Evolutionary conservation across 2,329 filamentous ascomycete genomes (phyloP).

Genomic region (Alternaria incomplexa): DNA sequence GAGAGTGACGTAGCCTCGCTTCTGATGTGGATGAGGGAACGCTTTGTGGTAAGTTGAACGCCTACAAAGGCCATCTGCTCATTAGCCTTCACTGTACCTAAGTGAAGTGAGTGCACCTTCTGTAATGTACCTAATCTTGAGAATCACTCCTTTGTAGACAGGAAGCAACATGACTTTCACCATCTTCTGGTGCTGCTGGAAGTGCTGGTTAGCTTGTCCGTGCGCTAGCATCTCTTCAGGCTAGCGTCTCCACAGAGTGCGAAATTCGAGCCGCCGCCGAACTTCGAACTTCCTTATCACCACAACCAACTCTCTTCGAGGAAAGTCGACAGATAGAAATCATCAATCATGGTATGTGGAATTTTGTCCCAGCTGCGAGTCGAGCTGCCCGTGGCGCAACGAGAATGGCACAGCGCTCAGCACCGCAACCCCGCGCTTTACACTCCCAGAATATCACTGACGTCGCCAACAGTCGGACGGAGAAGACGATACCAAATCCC

Average conservation of each 20-base stretch:
- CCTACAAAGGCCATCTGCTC: neutral
- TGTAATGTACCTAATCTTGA: neutral
- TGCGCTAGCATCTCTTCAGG: constrained; percentile 5
- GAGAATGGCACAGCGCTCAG: neutral
- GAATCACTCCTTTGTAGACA: neutral
- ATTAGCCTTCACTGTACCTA: neutral
- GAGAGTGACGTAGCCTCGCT: neutral
- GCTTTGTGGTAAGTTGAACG: neutral
- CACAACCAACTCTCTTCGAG: constrained; percentile 51
- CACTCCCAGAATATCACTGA: constrained; percentile 18
- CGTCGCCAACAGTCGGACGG: constrained; percentile 82
- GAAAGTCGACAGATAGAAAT: constrained; percentile 51
- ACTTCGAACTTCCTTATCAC: constrained; percentile 26
- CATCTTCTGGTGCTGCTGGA: neutral
- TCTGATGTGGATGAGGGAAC: neutral
- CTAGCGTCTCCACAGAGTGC: constrained; percentile 13
- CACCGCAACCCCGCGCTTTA: constrained; percentile 5
- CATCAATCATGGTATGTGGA: constrained; percentile 50
- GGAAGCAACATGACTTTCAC: neutral
- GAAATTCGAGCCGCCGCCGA: constrained; percentile 23
- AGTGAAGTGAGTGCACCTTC: neutral
- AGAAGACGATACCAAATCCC: constrained; percentile 98
- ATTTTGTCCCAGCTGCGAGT: neutral
- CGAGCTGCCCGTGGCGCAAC: neutral
- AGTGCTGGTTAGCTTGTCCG: neutral